Evolutionary conservation across 176 grass and related monocot species (phyloP).

Genomic region (Aegilops speltoides): DNA sequence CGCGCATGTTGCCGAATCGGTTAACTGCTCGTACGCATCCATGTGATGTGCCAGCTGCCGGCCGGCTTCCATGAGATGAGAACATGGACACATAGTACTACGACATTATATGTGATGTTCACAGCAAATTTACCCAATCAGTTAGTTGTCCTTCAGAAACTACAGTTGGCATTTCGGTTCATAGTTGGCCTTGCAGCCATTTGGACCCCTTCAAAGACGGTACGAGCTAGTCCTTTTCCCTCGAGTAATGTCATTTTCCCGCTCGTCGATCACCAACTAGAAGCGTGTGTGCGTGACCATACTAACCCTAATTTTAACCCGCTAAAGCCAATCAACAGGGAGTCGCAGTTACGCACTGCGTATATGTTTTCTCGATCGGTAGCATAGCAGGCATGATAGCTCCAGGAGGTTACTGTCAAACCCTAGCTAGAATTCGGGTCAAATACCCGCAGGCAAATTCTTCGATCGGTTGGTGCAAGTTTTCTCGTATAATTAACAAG

Average conservation of each 20-base stretch:
- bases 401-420: neutral
- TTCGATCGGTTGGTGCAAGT: neutral
- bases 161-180: too few species aligned
- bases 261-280: neutral
- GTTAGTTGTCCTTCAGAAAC: neutral
- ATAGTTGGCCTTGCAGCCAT: neutral
- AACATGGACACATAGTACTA: too few species aligned
- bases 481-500: neutral
- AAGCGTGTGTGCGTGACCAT: neutral
- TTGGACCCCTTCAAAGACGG: neutral
- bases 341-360: neutral
- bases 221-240: neutral
- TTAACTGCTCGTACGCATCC: neutral
- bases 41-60: neutral
- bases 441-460: neutral
- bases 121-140: neutral
- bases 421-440: neutral
- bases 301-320: neutral
- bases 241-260: neutral
- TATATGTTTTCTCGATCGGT: too few species aligned
- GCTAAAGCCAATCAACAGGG: neutral
- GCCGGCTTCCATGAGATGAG: neutral
- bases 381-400: neutral
- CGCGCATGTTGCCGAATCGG: neutral
- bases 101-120: too few species aligned